Evolutionary conservation across 192 early-diverging fungal species (phyloP).

Genomic region (Mortierella hygrophila): DNA sequence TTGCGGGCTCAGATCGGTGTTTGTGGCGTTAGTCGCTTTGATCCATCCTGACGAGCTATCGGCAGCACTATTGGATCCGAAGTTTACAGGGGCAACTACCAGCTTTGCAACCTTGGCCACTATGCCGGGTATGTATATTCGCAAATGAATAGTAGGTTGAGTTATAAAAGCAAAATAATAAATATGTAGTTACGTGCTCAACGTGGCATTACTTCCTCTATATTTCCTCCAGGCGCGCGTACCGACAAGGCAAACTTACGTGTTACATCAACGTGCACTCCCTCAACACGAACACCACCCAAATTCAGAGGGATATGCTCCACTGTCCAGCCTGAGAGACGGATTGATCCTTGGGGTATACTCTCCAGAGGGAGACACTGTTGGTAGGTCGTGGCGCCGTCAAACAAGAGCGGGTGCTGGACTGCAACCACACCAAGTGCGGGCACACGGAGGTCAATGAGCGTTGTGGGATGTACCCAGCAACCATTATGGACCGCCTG

Average conservation of each 20-base stretch:
- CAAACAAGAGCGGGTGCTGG: neutral
- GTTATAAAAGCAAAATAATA: too few species aligned
- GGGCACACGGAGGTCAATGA: conserved; percentile 14
- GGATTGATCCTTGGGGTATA: neutral
- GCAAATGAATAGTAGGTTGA: too few species aligned
- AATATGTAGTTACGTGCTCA: too few species aligned
- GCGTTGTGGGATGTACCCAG: conserved; percentile 7
- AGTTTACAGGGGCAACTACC: neutral
- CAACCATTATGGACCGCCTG: neutral
- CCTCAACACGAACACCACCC: neutral
- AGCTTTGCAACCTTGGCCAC: conserved; percentile 1
- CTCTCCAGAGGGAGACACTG: conserved; percentile 9
- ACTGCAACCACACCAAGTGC: conserved; percentile 12
- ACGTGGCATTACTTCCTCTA: too few species aligned
- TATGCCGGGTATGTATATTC: neutral
- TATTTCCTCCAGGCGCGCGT: too few species aligned
- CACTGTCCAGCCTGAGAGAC: neutral
- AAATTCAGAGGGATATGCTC: neutral
- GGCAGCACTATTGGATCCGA: neutral
- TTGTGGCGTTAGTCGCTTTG: neutral
- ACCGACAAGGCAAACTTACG: neutral
- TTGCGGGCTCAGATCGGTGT: neutral
- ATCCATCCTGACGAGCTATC: neutral
- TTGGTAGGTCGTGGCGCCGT: conserved; percentile 1
- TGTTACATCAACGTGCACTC: neutral